Evolutionary conservation across 352 stramenopile genomes (phyloP), one percentile per base, ranked within the genome.

Genomic region (Phytophthora palmivora): DNA sequence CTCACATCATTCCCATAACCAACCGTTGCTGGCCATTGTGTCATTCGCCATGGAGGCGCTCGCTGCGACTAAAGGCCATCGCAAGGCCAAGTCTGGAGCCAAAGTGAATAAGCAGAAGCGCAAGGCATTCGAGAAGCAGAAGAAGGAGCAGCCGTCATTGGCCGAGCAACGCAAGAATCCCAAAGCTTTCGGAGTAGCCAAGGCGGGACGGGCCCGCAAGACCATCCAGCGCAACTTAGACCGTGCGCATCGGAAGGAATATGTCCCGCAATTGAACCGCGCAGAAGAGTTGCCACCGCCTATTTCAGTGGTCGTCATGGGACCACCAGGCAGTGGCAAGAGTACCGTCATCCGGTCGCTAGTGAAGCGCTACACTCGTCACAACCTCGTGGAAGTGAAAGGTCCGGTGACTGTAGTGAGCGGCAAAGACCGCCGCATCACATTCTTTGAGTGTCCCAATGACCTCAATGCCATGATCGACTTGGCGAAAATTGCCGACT

Each of bases 291-390:
- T 94, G 18, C 84, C 93, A 41, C 98, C 98, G 42, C 97, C 98
- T 1, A 84, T 97, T 34, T 88, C 98, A 14, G 91, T 99, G 22
- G 97, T 98, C 2, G 97, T 99, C 42, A 99, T 99, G 89, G 98
- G 98, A 8, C 98, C 98, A 0, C 86, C 85, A 0, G 92, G 94
- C 10, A 97, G 96, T 26, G 98, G 98, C 12, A 99, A 99, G 70
- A 98, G 87, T 7, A 99, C 98, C 0, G 83, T 99, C 15, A 99
- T 99, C 64, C 89, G 96, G 14, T 81, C 94, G 21, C 77, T 99
- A 6, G 97, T 99, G 30, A 99, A 99, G 81, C 84, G 98, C n/a
- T 99, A 99, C 82, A 99, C 97, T 50, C 97, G 96, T 50, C 95
- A 99, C 78, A 99, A 98, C 73, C 82, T 99, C 46, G 92, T 91